Conservation (phyloP, 108 stramenopile species). For the Cyclotella distinguenda region DNA sequence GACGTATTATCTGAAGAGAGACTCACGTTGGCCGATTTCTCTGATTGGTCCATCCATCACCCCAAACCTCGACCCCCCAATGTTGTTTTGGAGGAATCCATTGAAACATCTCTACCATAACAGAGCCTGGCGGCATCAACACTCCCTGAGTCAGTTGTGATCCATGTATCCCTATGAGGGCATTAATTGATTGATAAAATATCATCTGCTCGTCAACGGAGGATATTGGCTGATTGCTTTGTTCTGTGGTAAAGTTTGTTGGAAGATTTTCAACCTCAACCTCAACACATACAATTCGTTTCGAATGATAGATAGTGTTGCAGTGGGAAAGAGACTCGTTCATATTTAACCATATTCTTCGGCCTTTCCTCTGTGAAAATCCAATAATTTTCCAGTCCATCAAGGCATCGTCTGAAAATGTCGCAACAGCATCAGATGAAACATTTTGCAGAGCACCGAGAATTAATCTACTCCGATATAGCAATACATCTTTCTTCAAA, state of each 20-base stretch:
- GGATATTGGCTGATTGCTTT: slow-evolving; percentile 9
- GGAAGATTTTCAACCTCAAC: slow-evolving; percentile 30
- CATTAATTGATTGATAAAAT: slow-evolving; percentile 35
- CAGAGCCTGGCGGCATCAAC: slow-evolving; percentile 34
- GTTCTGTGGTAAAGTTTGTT: background rate
- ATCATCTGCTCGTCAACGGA: slow-evolving; percentile 26
- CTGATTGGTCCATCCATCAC: slow-evolving; percentile 8
- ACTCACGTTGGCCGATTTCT: slow-evolving; percentile 6
- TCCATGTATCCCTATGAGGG: slow-evolving; percentile 50
- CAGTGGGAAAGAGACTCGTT: slow-evolving; percentile 9
- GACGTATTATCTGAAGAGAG: background rate
- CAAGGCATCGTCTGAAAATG: background rate
- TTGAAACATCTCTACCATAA: slow-evolving; percentile 49
- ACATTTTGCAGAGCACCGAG: background rate
- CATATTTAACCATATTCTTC: slow-evolving; percentile 19
- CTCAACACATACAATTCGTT: slow-evolving; percentile 29
- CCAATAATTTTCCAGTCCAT: slow-evolving; percentile 22
- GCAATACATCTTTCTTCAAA: background rate
- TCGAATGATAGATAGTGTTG: background rate
- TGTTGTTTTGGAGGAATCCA: slow-evolving; percentile 33
- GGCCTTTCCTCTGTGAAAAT: slow-evolving; percentile 12
- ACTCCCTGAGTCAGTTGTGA: slow-evolving; percentile 55
- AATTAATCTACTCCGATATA: slow-evolving; percentile 5
- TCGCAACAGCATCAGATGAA: background rate
- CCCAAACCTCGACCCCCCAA: slow-evolving; percentile 8